These are phyloP conservation scores for Mycena epipterygia DNA, from an alignment of 768 basidiomycete species.

Conservation along the genomic window DNA sequence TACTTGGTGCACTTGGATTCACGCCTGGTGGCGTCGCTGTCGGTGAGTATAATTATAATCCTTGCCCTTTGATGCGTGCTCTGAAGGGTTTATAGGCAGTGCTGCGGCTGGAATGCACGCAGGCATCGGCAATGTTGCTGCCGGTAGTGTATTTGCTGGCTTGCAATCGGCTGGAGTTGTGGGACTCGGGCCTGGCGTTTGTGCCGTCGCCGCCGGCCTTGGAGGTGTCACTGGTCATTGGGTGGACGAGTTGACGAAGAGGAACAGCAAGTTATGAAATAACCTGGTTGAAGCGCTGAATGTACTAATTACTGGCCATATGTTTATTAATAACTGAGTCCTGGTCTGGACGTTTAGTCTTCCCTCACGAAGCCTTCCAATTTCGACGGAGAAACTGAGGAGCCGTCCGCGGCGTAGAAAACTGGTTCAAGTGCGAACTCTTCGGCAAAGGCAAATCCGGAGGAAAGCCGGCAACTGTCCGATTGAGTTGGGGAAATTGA, in stretches of 20 bases:
- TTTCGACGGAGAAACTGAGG: slow-evolving; percentile 1
- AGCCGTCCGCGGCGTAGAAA: not conserved
- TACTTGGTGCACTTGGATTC: slow-evolving; percentile 17
- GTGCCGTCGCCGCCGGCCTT: slow-evolving; percentile 19
- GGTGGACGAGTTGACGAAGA: slow-evolving; percentile 21
- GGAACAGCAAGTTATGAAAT: slow-evolving; percentile 19
- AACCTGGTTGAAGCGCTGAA: slow-evolving; percentile 8
- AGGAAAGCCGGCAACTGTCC: not conserved
- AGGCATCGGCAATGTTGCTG: slow-evolving; percentile 21
- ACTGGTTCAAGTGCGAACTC: not conserved
- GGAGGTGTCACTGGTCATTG: slow-evolving; percentile 19
- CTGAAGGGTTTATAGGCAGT: slow-evolving; percentile 24
- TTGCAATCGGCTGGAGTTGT: slow-evolving; percentile 23
- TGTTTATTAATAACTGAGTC: slow-evolving; percentile 10
- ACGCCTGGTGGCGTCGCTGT: slow-evolving; percentile 15
- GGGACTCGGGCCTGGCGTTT: slow-evolving; percentile 5
- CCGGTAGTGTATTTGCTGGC: slow-evolving; percentile 23
- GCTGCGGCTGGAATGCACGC: slow-evolving; percentile 24
- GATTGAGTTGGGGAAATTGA: not conserved
- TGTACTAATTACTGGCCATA: slow-evolving; percentile 14
- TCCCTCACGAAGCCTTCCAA: not conserved
- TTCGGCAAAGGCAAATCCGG: not conserved
- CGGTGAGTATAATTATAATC: slow-evolving; percentile 12
- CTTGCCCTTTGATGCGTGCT: slow-evolving; percentile 11
- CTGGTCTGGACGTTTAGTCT: slow-evolving; percentile 1